phyloP scores from a whole-genome alignment of 2,329 filamentous ascomycete species.

The Tolypocladium endophyticum region DNA sequence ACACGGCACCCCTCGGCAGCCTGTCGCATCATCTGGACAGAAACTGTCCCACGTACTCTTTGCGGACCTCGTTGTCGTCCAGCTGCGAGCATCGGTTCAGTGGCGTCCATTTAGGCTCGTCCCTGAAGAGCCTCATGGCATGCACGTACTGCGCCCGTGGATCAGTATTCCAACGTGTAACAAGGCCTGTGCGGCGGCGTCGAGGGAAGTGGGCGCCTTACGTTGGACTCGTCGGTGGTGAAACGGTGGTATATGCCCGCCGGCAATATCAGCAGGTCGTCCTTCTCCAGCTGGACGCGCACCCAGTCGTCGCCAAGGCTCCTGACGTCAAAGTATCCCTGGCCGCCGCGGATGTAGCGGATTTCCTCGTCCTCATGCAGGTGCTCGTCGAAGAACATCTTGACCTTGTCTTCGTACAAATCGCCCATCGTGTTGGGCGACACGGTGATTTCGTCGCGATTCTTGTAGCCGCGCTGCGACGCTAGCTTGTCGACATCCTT shows the following conservation, averaged over 20 bases:
- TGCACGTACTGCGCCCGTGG: slow-evolving; percentile 63
- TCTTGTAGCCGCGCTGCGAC: slow-evolving; percentile 70
- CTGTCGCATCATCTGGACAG: slow-evolving; percentile 9
- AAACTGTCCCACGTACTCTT: slow-evolving; percentile 59
- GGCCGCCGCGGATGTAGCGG: slow-evolving; percentile 78
- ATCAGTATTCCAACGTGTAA: background rate
- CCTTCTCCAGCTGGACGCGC: slow-evolving; percentile 70
- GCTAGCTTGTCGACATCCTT: slow-evolving; percentile 66
- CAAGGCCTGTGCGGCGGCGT: background rate
- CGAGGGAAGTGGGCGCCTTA: slow-evolving; percentile 33
- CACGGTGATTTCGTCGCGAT: slow-evolving; percentile 87
- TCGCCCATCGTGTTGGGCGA: slow-evolving; percentile 78
- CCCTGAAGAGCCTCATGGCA: slow-evolving; percentile 94
- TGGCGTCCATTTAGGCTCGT: slow-evolving; percentile 97
- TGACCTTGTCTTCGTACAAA: slow-evolving; percentile 86
- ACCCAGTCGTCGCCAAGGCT: slow-evolving; percentile 80
- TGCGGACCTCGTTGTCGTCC: slow-evolving; percentile 67
- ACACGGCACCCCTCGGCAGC: background rate
- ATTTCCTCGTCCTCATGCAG: slow-evolving; percentile 99
- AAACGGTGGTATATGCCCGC: slow-evolving; percentile 96
- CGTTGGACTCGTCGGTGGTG: slow-evolving; percentile 84
- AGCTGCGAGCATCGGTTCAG: slow-evolving; percentile 71
- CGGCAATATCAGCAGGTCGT: slow-evolving; percentile 86
- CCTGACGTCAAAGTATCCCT: slow-evolving; percentile 88
- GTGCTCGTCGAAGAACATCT: slow-evolving; percentile 89